Percentiles rank a stretch among this genome's conserved stretches.
These are phyloP conservation scores for Panellus pusillus DNA, from an alignment of 768 basidiomycete species.

Conservation along the genomic window DNA sequence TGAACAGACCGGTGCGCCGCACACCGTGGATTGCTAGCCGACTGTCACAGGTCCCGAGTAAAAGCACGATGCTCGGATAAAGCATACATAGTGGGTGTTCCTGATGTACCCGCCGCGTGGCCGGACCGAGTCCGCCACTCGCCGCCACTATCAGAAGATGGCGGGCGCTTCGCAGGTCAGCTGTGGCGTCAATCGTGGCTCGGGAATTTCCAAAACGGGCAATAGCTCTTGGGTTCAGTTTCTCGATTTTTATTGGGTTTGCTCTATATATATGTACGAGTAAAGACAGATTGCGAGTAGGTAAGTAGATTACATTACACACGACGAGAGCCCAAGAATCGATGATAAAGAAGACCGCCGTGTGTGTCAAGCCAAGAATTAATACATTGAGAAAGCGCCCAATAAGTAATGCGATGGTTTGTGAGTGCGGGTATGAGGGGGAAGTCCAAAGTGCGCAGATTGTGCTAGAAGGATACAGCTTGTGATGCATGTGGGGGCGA, in stretches of 20 bases:
- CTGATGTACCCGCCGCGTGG: neutral
- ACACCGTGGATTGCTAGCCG: neutral
- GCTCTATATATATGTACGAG: constrained; percentile 5
- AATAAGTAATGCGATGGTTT: constrained; percentile 7
- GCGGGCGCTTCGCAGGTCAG: neutral
- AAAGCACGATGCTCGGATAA: neutral
- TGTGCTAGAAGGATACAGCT: constrained; percentile 9
- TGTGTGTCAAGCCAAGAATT: constrained; percentile 13
- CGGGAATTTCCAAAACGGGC: constrained; percentile 3
- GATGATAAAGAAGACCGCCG: constrained; percentile 15
- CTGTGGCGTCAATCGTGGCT: neutral
- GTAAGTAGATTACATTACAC: constrained; percentile 5
- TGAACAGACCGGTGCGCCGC: too few relatives aligned
- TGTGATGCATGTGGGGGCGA: constrained; percentile 6
- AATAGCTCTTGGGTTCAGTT: neutral
- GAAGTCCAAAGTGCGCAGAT: constrained; percentile 5
- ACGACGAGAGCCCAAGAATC: constrained; percentile 18
- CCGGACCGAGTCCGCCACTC: neutral
- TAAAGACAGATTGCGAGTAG: constrained; percentile 9
- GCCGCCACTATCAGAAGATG: constrained; percentile 9
- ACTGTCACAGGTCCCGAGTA: constrained; percentile 5
- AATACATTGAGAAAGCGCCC: constrained; percentile 11
- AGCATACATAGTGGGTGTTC: too few relatives aligned
- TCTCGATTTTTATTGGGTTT: constrained; percentile 19
- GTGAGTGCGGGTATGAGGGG: constrained; percentile 16